A percentile compares a stretch with the other conserved stretches of the same genome.
Conservation (phyloP, 345 rosid species). For the Citrus mangshanensis region DNA sequence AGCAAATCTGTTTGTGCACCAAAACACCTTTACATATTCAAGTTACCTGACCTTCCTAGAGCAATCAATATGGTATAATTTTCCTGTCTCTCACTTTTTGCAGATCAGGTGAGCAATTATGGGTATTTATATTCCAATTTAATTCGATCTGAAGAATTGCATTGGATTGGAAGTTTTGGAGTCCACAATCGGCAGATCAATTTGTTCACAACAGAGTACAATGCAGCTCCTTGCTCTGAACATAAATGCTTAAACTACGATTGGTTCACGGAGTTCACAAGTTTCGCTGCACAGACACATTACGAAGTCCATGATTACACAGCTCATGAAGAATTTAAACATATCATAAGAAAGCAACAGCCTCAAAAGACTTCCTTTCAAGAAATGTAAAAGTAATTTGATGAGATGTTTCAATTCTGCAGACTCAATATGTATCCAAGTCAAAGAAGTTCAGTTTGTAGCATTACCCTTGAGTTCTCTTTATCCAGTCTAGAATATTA, state of each 20-base stretch:
- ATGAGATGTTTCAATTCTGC: not conserved
- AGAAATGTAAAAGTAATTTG: not conserved
- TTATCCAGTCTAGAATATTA: constrained; percentile 60
- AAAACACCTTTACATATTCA: not conserved
- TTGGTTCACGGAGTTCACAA: not conserved
- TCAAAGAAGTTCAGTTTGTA: not conserved
- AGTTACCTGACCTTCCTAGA: not conserved
- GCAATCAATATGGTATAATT: not conserved
- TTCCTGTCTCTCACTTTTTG: no score
- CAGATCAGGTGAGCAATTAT: no score
- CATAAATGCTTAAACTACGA: not conserved
- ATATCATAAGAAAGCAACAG: not conserved
- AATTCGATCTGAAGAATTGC: no score
- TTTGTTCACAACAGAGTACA: not conserved
- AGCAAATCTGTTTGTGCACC: not conserved
- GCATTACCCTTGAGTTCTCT: constrained; percentile 28
- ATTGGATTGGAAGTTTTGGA: no score
- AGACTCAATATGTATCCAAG: not conserved
- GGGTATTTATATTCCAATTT: no score
- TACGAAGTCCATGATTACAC: not conserved
- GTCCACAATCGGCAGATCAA: no score
- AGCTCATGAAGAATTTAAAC: not conserved
- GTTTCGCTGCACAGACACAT: constrained; percentile 5
- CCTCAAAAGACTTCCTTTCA: not conserved
- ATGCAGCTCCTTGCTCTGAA: not conserved